Evolutionary conservation across 2,329 filamentous ascomycete species (phyloP).

Genomic region (Sporothrix variecibatus): DNA sequence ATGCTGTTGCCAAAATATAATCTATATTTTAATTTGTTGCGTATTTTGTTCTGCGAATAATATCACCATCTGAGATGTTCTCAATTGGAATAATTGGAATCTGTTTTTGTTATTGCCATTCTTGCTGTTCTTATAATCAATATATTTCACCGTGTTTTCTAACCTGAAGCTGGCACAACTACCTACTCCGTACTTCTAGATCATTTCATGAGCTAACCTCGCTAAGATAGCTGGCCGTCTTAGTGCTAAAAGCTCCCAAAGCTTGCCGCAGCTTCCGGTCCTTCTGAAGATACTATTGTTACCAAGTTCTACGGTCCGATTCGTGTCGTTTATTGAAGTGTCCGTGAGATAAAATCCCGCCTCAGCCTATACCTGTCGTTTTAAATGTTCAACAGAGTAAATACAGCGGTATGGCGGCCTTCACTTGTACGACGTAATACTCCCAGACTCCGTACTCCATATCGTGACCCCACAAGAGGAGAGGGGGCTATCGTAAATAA

Average conservation of each 20-base stretch:
- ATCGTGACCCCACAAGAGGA: too few relatives aligned
- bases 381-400: not conserved
- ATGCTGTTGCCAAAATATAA: not conserved
- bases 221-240: too few relatives aligned
- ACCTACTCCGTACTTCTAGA: too few relatives aligned
- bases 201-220: too few relatives aligned
- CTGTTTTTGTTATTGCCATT: too few relatives aligned
- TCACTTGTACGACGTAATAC: not conserved
- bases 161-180: too few relatives aligned
- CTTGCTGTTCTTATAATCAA: too few relatives aligned
- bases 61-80: not conserved
- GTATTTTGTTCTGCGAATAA: not conserved
- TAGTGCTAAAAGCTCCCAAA: too few relatives aligned
- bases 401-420: too few relatives aligned
- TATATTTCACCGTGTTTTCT: too few relatives aligned
- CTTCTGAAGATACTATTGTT: not conserved
- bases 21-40: not conserved
- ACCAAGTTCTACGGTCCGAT: not conserved
- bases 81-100: not conserved
- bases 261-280: too few relatives aligned
- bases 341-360: too few relatives aligned
- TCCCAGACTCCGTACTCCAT: not conserved
- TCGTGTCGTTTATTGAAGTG: not conserved
- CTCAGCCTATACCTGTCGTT: not conserved
- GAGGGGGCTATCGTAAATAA: not conserved